These are phyloP conservation scores for Pseudisothecium myosuroides DNA, from an alignment of 225 moss, liverwort and hornwort genomes.

Conservation along the genomic window DNA sequence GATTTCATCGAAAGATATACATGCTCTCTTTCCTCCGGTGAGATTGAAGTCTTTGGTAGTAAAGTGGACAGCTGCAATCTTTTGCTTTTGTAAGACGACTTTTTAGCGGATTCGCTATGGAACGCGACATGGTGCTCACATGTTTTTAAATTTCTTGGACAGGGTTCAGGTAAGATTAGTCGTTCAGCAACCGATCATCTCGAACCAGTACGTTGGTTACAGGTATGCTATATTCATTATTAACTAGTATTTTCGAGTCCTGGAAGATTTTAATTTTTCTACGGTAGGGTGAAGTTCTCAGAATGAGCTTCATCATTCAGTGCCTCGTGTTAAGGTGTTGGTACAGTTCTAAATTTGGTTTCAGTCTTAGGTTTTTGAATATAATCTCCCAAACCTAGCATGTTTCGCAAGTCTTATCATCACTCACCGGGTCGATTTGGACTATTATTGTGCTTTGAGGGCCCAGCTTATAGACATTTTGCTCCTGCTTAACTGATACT, in stretches of 20 bases:
- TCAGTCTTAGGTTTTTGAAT: neutral
- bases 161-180: slow-evolving; percentile 63
- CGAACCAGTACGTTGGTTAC: slow-evolving; percentile 86
- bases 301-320: neutral
- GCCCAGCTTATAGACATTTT: neutral
- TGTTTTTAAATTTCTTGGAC: neutral
- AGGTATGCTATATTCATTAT: slow-evolving; percentile 20
- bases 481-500: neutral
- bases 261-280: neutral
- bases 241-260: neutral
- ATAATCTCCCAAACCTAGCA: neutral
- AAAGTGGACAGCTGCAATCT: neutral
- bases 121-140: neutral
- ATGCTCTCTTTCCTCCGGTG: slow-evolving; percentile 78
- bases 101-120: neutral
- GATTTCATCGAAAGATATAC: slow-evolving; percentile 73
- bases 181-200: slow-evolving; percentile 56
- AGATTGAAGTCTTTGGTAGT: neutral
- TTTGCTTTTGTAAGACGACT: neutral
- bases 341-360: neutral
- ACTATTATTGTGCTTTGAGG: neutral
- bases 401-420: neutral
- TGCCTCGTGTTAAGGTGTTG: neutral
- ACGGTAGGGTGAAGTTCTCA: neutral
- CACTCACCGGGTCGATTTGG: neutral